Conservation (phyloP, 352 stramenopile genomes). For the Pythium scleroteichum region DNA sequence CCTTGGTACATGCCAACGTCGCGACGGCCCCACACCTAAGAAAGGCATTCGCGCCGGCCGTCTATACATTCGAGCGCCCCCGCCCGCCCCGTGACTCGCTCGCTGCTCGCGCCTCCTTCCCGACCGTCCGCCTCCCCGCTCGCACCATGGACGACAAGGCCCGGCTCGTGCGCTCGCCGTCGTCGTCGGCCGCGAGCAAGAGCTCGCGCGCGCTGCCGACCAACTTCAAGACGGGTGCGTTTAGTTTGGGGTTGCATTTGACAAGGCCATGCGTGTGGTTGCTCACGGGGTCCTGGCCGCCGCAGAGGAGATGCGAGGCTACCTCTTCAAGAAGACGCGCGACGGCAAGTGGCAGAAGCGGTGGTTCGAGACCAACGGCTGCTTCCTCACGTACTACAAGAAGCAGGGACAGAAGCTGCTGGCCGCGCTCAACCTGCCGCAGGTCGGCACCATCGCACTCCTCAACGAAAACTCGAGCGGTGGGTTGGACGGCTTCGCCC, state of each 20-base stretch:
- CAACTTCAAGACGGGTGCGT: conserved; percentile 68
- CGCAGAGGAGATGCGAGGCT: conserved; percentile 50
- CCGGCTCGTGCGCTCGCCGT: conserved; percentile 46
- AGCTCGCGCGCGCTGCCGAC: conserved; percentile 48
- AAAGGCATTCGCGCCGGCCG: conserved; percentile 8
- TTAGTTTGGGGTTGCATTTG: neutral
- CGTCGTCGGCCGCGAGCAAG: conserved; percentile 46
- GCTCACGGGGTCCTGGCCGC: too few relatives aligned
- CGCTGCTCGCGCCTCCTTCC: neutral
- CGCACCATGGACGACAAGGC: conserved; percentile 25
- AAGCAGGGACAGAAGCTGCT: conserved; percentile 95
- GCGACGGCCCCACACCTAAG: conserved; percentile 2
- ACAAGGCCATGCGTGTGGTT: too few relatives aligned
- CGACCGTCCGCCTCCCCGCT: neutral
- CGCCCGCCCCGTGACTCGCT: too few relatives aligned
- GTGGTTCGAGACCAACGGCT: conserved; percentile 99
- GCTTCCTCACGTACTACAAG: conserved; percentile 99
- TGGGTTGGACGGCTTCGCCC: conserved; percentile 25
- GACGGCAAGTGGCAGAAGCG: conserved; percentile 97
- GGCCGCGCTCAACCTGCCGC: conserved; percentile 90
- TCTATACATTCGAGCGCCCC: conserved; percentile 1
- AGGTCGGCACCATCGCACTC: conserved; percentile 86
- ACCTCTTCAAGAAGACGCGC: conserved; percentile 93
- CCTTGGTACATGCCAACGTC: neutral
- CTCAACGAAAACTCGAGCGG: conserved; percentile 70